A percentile compares a stretch with the other conserved stretches of the same genome.
These are phyloP conservation scores for Suhomyces taliae DNA, from an alignment of 1,139 yeast species.

Conservation along the genomic window DNA sequence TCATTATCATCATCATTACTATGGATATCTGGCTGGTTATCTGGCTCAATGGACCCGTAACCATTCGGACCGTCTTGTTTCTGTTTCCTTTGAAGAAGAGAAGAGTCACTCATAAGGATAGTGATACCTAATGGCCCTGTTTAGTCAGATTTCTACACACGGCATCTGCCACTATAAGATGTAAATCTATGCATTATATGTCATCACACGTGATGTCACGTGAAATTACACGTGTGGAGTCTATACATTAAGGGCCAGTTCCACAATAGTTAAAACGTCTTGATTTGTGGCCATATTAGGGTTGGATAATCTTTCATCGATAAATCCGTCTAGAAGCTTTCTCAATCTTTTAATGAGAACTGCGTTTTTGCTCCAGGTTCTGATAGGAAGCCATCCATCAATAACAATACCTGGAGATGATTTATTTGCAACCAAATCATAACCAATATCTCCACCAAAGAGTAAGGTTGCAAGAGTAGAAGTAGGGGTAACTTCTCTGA, in stretches of 20 bases:
- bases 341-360: constrained; percentile 75
- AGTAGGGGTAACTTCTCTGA: constrained; percentile 79
- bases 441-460: constrained; percentile 75
- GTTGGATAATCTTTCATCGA: constrained; percentile 50
- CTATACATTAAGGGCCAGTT: constrained; percentile 9
- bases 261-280: constrained; percentile 13
- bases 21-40: background rate
- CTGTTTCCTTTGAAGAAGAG: background rate
- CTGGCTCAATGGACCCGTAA: background rate
- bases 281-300: constrained; percentile 18
- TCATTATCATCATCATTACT: constrained; percentile 3
- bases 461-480: constrained; percentile 67
- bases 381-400: constrained; percentile 72
- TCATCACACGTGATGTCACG: background rate
- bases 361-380: constrained; percentile 89
- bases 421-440: constrained; percentile 57
- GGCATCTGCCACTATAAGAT: too few species aligned
- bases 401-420: constrained; percentile 34
- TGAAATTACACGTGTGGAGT: background rate
- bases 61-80: background rate
- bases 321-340: constrained; percentile 60
- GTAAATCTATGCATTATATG: too few species aligned
- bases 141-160: too few species aligned
- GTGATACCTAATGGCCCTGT: too few species aligned
- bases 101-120: background rate